Conservation (phyloP, 805 yeast genomes). For the Saccharomycopsis babjevae region DNA sequence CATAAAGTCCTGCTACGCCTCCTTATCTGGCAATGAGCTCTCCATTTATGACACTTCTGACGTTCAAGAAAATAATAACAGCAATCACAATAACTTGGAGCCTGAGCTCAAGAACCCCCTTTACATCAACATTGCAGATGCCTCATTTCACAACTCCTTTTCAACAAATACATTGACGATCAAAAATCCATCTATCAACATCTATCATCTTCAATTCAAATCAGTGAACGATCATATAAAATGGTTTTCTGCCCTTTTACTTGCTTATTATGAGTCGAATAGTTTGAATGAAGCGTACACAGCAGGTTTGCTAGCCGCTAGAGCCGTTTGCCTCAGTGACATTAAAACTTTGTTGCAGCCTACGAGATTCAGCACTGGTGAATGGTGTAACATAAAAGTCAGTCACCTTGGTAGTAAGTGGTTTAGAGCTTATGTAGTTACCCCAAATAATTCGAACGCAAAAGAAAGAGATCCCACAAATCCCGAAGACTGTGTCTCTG, state of each 20-base stretch:
- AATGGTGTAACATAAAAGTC: conserved; percentile 55
- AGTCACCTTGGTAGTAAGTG: conserved; percentile 50
- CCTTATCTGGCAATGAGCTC: conserved; percentile 44
- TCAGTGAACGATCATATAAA: conserved; percentile 12
- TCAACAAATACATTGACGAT: conserved; percentile 10
- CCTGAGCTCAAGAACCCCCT: conserved; percentile 31
- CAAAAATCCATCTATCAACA: conserved; percentile 15
- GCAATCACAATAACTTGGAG: background rate
- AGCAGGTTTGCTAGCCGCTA: conserved; percentile 50
- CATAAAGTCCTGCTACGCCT: conserved; percentile 14
- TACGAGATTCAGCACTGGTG: conserved; percentile 37
- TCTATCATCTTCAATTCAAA: conserved; percentile 21
- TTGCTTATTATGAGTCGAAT: conserved; percentile 48
- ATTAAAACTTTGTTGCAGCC: conserved; percentile 46
- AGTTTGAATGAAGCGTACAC: conserved; percentile 54
- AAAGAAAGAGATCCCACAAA: conserved; percentile 20
- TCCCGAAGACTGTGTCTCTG: conserved; percentile 38
- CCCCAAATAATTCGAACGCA: conserved; percentile 26
- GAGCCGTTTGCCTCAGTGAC: conserved; percentile 47
- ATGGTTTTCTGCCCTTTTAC: conserved; percentile 41
- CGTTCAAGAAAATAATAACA: conserved; percentile 25
- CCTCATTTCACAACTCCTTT: conserved; percentile 18
- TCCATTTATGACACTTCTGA: conserved; percentile 32
- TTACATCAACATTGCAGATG: conserved; percentile 44
- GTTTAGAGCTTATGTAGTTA: conserved; percentile 40